Evolutionary conservation across 2,329 filamentous ascomycete species (phyloP), one percentile per base, ranked within the genome.

Genomic region (Bipolaris bicolor): DNA sequence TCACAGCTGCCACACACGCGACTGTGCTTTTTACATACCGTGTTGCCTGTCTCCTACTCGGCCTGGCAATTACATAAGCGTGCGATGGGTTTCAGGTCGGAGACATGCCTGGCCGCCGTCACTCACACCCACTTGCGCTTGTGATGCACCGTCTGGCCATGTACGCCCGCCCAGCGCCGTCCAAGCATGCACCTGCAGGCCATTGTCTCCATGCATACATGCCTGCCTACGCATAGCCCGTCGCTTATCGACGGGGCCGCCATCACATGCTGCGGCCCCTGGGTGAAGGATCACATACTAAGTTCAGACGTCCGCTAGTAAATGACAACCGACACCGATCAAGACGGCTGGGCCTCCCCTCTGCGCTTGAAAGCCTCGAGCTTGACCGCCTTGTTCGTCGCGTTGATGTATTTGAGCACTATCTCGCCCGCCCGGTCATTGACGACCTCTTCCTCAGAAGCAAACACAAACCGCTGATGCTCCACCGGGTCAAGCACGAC

Each of bases 401-500:
- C 55, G 3, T 62, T 68, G 24, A 78, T 71, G 39, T 76, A 78
- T 18, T 52, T 56, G 13, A 79, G 61, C 33, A 49, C 39, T 6
- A 67, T 62, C 3, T 71, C 71, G n/a, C 62, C 67, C 6, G 64
- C 65, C 39, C 60, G 55, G 34, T 73, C 71, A 5, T 65, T 64
- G 15, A 57, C 57, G 33, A 80, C 60, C 47, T 81, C 77, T 2
- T 79, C 72, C 53, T 80, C 76, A 1, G 72, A 71, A 16, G 72
- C 77, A 71, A 76, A 81, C 2, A 74, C 44, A 53, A 71, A 77
- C 3, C 61, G 58, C 49, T 80, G 75, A 58, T 81, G 79, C 67
- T 81, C 79, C 9, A 71, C 53, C 3, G 77, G 74, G 52, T 80
- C 77, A 53, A 81, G 61, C 2, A 57, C 51, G 16, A 76, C 49